Evolutionary conservation across 805 yeast genomes (phyloP), one percentile per base, ranked within the genome.

Genomic region (Komagataella pastoris): DNA sequence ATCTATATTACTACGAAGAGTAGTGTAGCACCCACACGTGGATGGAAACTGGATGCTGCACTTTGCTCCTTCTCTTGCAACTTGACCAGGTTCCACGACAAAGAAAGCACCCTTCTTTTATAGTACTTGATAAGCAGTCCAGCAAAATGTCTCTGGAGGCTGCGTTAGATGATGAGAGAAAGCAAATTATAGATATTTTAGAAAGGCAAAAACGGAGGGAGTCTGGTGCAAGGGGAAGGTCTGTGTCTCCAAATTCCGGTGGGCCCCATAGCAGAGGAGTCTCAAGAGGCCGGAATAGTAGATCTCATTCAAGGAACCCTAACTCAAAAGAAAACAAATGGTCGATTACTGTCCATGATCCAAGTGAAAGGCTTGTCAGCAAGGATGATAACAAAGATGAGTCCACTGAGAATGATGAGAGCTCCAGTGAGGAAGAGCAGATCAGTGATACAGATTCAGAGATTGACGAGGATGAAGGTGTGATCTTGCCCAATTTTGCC

Each of bases 311-410:
- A 24, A 54, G 47, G n/a, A 21, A 21, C 23, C 21, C 30, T 3
- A 21, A 46, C 17, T 14, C 21, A 7, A 14, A 56, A 1, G 63
- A 58, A 10, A 53, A 51, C 52, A 76, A 76, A 57, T 83, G 85
- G 81, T 76, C 86, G 0, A 81, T 85, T 46, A 73, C 86, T 49
- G 76, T 77, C 51, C 85, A 80, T 57, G 90, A 85, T 58, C 95
- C 95, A 0, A 81, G 82, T 55, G 85, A 82, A 58, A 67, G 93
- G 53, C 62, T 83, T 43, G 60, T 58, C 12, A 58, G 60, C 8
- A 54, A 57, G 30, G 58, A 54, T 10, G 57, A 51, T 12, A 50
- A 53, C 14, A 55, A 53, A 4, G 50, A 52, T 7, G 53, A 49
- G 4, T 51, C 48, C 6, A 58, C 53, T 30, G 56, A 43, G 5